Conservation (phyloP, 2,329 filamentous ascomycete species). For the Clonostachys solani region DNA sequence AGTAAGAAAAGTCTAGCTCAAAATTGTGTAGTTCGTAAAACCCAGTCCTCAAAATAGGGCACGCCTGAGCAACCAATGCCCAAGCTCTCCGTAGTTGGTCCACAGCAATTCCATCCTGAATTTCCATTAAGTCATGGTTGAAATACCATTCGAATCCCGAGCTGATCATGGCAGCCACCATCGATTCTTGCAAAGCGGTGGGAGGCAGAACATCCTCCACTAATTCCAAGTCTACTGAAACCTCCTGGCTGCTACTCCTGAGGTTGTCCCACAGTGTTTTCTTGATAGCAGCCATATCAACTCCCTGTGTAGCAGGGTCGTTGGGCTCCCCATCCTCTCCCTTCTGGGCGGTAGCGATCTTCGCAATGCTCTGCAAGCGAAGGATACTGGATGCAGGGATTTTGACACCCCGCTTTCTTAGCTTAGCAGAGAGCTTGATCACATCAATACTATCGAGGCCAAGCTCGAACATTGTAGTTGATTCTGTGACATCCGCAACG, state of each 20-base stretch:
- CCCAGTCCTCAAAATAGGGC: slow-evolving; percentile 70
- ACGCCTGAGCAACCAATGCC: slow-evolving; percentile 49
- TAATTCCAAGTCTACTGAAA: slow-evolving; percentile 25
- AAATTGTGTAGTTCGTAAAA: slow-evolving; percentile 66
- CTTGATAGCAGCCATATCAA: neutral
- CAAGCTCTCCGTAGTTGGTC: slow-evolving; percentile 57
- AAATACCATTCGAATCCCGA: slow-evolving; percentile 76
- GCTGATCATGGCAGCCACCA: slow-evolving; percentile 76
- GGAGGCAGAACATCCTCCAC: slow-evolving; percentile 64
- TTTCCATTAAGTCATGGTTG: slow-evolving; percentile 73
- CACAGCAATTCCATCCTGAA: slow-evolving; percentile 51
- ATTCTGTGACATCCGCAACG: slow-evolving; percentile 44
- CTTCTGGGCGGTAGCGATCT: slow-evolving; percentile 35
- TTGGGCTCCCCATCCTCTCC: slow-evolving; percentile 4
- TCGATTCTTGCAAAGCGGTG: slow-evolving; percentile 81
- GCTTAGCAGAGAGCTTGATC: slow-evolving; percentile 73
- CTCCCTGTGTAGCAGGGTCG: neutral
- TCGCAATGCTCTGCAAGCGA: slow-evolving; percentile 62
- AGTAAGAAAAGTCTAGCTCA: slow-evolving; percentile 43
- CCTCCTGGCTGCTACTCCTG: slow-evolving; percentile 16
- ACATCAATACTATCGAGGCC: slow-evolving; percentile 91
- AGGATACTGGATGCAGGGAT: slow-evolving; percentile 76
- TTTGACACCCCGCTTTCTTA: slow-evolving; percentile 55
- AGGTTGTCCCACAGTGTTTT: slow-evolving; percentile 27
- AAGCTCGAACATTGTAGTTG: slow-evolving; percentile 70